A percentile compares a stretch with the other conserved stretches of the same genome.
phyloP scores from a whole-genome alignment of 2,329 filamentous ascomycete genomes.

The Pyrenophora teres region DNA sequence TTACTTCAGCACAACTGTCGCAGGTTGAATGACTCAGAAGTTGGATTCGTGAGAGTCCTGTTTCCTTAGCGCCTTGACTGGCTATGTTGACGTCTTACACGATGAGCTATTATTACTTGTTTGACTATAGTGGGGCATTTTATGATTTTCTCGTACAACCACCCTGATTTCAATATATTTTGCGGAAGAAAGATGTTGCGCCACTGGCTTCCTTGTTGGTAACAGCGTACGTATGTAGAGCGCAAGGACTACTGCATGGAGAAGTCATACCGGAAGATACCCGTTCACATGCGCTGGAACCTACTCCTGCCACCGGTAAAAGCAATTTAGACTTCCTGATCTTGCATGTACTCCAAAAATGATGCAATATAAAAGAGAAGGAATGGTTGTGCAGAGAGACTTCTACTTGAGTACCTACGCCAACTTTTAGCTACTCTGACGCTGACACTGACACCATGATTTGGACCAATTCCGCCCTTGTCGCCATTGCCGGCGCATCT shows the following conservation, averaged over 20 bases:
- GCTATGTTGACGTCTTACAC: too few species aligned
- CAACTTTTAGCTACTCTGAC: not conserved
- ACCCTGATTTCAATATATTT: slow-evolving; percentile 2
- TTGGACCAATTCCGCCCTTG: slow-evolving; percentile 7
- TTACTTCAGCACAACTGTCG: not conserved
- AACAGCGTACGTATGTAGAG: not conserved
- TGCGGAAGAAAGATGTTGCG: slow-evolving; percentile 6
- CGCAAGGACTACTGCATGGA: slow-evolving; percentile 3
- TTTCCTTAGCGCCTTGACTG: too few species aligned
- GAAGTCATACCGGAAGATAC: slow-evolving; percentile 3
- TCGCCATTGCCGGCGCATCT: slow-evolving; percentile 15
- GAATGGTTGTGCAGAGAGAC: too few species aligned
- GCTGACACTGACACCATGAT: slow-evolving; percentile 2
- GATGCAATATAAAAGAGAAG: not conserved
- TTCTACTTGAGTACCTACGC: not conserved
- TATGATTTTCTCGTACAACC: not conserved
- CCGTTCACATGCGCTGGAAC: not conserved
- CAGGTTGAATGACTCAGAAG: too few species aligned
- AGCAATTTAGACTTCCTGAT: not conserved
- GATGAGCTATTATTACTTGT: too few species aligned
- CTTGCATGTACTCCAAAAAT: not conserved
- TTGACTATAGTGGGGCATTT: not conserved
- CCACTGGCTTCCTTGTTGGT: not conserved
- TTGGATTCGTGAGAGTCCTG: too few species aligned
- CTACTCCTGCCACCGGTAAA: slow-evolving; percentile 8